Evolutionary conservation across 1,284 basidiomycete genomes (phyloP).

Genomic region (Ceratobasidium sp.): DNA sequence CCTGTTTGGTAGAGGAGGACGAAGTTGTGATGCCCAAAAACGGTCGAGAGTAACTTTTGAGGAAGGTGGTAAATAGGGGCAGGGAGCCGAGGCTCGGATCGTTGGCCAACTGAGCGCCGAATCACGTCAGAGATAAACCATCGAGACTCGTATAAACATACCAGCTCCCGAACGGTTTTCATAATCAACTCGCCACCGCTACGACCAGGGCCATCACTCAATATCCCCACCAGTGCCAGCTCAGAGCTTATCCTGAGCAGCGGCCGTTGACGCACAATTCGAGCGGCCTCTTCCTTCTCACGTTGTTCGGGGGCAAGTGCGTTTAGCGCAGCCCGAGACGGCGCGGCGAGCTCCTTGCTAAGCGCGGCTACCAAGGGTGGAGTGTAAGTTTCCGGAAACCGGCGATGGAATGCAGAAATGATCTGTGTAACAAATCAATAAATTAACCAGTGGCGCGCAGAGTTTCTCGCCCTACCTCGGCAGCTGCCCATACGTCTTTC

Average conservation of each 20-base stretch:
- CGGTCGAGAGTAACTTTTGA: constrained; percentile 85
- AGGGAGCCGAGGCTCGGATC: constrained; percentile 88
- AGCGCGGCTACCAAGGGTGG: constrained; percentile 77
- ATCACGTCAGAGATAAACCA: constrained; percentile 10
- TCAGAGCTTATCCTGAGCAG: constrained; percentile 90
- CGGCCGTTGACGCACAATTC: constrained; percentile 86
- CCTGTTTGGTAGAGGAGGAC: constrained; percentile 65
- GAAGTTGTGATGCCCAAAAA: constrained; percentile 79
- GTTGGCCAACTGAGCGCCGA: constrained; percentile 75
- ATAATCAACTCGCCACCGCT: constrained; percentile 90
- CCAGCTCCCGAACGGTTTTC: constrained; percentile 84
- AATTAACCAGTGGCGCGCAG: constrained; percentile 18
- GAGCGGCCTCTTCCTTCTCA: constrained; percentile 90
- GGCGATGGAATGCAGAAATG: constrained; percentile 88
- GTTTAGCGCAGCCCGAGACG: constrained; percentile 70
- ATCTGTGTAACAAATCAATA: constrained; percentile 65
- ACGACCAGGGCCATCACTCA: constrained; percentile 72
- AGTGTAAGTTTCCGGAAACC: constrained; percentile 86
- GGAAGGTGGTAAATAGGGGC: constrained; percentile 84
- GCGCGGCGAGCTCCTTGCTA: constrained; percentile 73
- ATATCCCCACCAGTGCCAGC: constrained; percentile 86
- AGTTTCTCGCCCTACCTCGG: constrained; percentile 73
- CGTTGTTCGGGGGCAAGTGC: constrained; percentile 79
- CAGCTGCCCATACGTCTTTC: constrained; percentile 90
- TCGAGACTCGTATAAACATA: constrained; percentile 59